Conservation (phyloP, 2,329 filamentous ascomycete species). For the Pestalotiopsis sp. region DNA sequence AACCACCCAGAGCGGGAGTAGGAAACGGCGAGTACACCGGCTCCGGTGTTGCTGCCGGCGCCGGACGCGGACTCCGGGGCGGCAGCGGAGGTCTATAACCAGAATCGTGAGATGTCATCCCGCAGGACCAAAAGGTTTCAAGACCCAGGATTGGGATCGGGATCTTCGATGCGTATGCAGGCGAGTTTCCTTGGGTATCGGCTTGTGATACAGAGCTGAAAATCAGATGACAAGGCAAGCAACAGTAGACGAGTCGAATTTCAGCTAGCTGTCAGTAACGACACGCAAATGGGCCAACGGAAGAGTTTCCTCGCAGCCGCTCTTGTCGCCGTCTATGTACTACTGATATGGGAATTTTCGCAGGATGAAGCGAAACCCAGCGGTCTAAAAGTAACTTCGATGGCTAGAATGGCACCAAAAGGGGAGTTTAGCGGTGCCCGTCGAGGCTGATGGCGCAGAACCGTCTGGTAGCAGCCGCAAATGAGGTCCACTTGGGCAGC, state of each 20-base stretch:
- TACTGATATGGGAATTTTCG: neutral
- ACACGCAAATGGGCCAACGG: neutral
- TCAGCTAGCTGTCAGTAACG: neutral
- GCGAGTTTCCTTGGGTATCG: neutral
- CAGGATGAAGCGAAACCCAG: neutral
- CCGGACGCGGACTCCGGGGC: conserved; percentile 4
- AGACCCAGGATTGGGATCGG: neutral
- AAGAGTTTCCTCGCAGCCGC: neutral
- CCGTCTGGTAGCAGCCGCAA: neutral
- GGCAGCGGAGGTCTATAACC: conserved; percentile 8
- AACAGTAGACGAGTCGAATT: neutral
- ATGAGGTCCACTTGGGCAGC: conserved; percentile 6
- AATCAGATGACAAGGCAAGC: neutral
- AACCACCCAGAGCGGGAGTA: neutral
- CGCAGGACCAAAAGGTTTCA: neutral
- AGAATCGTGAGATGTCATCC: conserved; percentile 3
- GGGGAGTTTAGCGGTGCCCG: neutral
- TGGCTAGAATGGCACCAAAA: neutral
- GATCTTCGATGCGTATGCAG: neutral
- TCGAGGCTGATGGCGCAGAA: neutral
- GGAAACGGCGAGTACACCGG: conserved; percentile 6
- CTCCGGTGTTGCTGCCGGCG: neutral
- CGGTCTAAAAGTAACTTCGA: neutral
- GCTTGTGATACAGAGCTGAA: neutral
- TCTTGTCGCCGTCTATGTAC: neutral